Base-by-base conservation (phyloP, 768 basidiomycete species). In the Galerina marginata region DNA sequence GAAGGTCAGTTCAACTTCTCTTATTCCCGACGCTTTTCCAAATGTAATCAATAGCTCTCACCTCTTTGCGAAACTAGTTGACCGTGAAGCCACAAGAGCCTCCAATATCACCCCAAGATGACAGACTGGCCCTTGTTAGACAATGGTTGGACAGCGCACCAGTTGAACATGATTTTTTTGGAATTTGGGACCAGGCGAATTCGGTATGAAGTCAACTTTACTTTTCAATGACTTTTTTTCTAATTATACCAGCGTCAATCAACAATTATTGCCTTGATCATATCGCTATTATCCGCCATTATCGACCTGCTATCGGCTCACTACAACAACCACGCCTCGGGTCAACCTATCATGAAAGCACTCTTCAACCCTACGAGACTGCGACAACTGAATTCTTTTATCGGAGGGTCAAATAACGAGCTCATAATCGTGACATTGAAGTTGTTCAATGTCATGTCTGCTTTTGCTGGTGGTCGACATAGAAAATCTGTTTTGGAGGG, bases 381-480 rank as follows among this genome's bases (percentile, higher is more conserved):
- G 55, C 81, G 84, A 37, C 79, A 80, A 15, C 67, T 94, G 42
- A 88, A 86, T 59, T 78, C 84, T 4, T 90, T 88, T 68, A 72
- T 93, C 1, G 80, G 81, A 4, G 85, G 86, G 4, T 73, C 81
- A 3, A 82, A 89, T 50, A 86, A 84, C 25, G 91, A 93, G 47
- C 76, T 89, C 9, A 83, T 89, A 25, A 77, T 94, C 7, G 81
- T 83, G 0, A 83, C 88, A 0, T 72, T 95, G 58, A 89, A 87
- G 64, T 69, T 93, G 15, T 86, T 86, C 68, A 81, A 85, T 60
- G 72, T 76, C 0, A 79, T 93, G 65, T 86, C 89, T 2, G 69
- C 71, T 0, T 93, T 89, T 68, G 87, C 81, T 2, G 82, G 89
- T 23, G 90, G 91, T 15, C 74, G 81, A 25, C 90, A 93, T 62